A percentile compares a stretch with the other conserved stretches of the same genome.
Conservation (phyloP, 2,329 filamentous ascomycete genomes). For the Dothideomycetes sp. region DNA sequence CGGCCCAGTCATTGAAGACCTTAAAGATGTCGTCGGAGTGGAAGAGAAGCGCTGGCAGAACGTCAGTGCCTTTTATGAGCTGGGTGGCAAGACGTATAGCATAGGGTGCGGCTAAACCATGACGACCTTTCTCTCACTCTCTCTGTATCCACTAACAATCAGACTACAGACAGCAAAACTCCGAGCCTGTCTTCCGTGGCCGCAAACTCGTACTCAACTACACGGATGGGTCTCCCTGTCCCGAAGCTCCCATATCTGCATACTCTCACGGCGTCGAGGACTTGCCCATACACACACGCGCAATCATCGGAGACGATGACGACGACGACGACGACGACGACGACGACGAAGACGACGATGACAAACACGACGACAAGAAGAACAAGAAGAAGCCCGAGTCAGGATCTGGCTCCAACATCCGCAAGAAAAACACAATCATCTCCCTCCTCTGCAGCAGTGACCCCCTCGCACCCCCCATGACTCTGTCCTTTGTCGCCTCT, state of each 20-base stretch:
- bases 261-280: constrained; percentile 6
- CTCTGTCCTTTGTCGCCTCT: constrained; percentile 68
- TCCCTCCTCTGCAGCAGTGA: constrained; percentile 90
- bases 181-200: constrained; percentile 47
- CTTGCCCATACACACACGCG: constrained; percentile 18
- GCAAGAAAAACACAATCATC: constrained; percentile 74
- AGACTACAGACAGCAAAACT: constrained; percentile 40
- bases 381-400: constrained; percentile 11
- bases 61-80: constrained; percentile 67
- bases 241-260: constrained; percentile 12
- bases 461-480: constrained; percentile 54
- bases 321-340: constrained; percentile 21
- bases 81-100: constrained; percentile 57
- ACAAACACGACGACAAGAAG: constrained; percentile 15
- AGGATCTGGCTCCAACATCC: constrained; percentile 35
- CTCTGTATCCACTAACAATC: not conserved
- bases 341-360: constrained; percentile 19
- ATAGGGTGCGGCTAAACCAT: constrained; percentile 51
- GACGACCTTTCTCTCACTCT: not conserved
- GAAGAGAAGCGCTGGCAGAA: constrained; percentile 54
- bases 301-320: constrained; percentile 29
- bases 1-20: constrained; percentile 56
- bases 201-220: constrained; percentile 49
- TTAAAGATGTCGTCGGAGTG: constrained; percentile 42
- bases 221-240: constrained; percentile 38